Evolutionary conservation across 2,329 filamentous ascomycete species (phyloP).

Genomic region (Chaetomiaceae sp.): DNA sequence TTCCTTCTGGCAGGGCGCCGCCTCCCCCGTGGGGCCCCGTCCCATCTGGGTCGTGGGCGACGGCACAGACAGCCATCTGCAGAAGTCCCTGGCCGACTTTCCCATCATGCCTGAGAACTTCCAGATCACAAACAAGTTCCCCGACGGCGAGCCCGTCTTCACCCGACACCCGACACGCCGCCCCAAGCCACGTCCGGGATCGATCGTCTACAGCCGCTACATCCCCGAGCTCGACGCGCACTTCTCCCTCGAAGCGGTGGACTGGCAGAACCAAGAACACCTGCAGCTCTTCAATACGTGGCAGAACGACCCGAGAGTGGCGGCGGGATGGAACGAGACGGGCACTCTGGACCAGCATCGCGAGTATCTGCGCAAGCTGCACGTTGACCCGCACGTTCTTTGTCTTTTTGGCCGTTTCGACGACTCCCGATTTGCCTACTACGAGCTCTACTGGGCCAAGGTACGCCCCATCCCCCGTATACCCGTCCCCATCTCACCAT

Average conservation of each 20-base stretch:
- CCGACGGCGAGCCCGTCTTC: slow-evolving; percentile 32
- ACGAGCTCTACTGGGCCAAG: slow-evolving; percentile 73
- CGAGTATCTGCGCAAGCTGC: slow-evolving; percentile 62
- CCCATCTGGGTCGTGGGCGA: slow-evolving; percentile 53
- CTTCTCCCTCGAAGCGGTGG: slow-evolving; percentile 68
- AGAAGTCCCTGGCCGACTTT: slow-evolving; percentile 35
- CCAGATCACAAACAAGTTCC: slow-evolving; percentile 37
- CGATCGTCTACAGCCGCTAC: slow-evolving; percentile 71
- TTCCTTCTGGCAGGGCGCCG: slow-evolving; percentile 66
- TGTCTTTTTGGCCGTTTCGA: slow-evolving; percentile 69
- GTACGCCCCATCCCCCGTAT: too few relatives aligned
- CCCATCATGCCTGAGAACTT: slow-evolving; percentile 47
- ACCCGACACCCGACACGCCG: slow-evolving; percentile 62
- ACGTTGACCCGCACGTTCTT: slow-evolving; percentile 66
- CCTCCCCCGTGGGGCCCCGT: slow-evolving; percentile 59
- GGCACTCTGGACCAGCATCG: slow-evolving; percentile 70
- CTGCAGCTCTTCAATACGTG: slow-evolving; percentile 67
- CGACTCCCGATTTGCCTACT: slow-evolving; percentile 67
- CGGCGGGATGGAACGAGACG: slow-evolving; percentile 73
- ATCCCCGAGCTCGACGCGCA: slow-evolving; percentile 69
- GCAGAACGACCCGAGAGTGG: slow-evolving; percentile 81
- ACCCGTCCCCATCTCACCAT: not conserved
- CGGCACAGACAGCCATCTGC: slow-evolving; percentile 29
- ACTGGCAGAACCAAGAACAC: slow-evolving; percentile 60
- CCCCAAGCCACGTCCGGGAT: slow-evolving; percentile 64